Conservation (phyloP, 768 basidiomycete genomes). For the Amyloporia xantha region DNA sequence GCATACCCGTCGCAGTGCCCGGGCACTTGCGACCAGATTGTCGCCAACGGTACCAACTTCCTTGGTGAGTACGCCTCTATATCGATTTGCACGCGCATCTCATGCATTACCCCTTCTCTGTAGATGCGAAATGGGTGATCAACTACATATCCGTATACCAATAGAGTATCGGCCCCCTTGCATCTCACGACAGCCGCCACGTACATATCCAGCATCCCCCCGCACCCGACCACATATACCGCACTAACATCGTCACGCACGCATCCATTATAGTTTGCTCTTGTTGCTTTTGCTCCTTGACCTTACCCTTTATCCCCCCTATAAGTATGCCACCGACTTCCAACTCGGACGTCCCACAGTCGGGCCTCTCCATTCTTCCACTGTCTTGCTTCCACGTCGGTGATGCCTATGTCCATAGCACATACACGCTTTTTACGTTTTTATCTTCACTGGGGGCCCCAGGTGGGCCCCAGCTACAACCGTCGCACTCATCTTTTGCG, state of each 20-base stretch:
- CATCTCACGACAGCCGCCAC: background rate
- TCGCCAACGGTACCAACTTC: slow-evolving; percentile 54
- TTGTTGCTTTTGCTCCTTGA: no score
- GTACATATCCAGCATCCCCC: background rate
- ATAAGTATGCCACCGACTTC: background rate
- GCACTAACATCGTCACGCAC: background rate
- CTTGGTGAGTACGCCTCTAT: slow-evolving; percentile 21
- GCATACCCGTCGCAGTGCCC: slow-evolving; percentile 28
- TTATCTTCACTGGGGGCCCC: background rate
- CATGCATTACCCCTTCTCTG: slow-evolving; percentile 4
- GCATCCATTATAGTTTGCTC: no score
- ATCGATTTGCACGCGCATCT: background rate
- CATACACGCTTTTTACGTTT: background rate
- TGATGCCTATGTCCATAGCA: background rate
- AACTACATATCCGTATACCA: slow-evolving; percentile 52
- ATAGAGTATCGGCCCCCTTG: slow-evolving; percentile 4
- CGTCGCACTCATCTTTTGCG: background rate
- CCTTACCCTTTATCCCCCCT: background rate
- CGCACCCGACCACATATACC: background rate
- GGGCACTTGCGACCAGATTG: slow-evolving; percentile 28
- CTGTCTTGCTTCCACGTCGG: background rate
- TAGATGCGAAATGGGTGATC: slow-evolving; percentile 52
- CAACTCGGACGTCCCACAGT: background rate
- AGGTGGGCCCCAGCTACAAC: background rate
- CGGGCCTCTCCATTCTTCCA: background rate